These are phyloP conservation scores for Trichophaea hybrida DNA, from an alignment of 2,329 filamentous ascomycete genomes.

Conservation along the genomic window DNA sequence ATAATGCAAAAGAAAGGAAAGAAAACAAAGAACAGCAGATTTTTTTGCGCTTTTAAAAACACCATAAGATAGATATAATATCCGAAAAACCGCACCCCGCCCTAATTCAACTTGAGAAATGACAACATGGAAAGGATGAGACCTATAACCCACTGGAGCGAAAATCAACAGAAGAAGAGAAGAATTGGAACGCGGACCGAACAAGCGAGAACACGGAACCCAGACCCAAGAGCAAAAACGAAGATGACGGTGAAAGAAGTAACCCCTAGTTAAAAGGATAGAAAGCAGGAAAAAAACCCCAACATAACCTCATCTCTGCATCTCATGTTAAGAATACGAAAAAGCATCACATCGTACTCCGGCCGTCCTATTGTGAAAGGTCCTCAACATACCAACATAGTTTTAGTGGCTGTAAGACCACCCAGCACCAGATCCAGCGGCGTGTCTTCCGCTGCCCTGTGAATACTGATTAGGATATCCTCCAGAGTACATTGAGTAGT, in stretches of 20 bases:
- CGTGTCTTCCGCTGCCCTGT: constrained; percentile 10
- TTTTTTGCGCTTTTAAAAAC: constrained; percentile 4
- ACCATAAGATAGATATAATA: background rate
- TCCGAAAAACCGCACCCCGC: constrained; percentile 1
- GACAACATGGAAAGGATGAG: background rate
- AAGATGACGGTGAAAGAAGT: constrained; percentile 12
- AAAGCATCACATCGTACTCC: background rate
- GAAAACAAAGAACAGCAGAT: constrained; percentile 5
- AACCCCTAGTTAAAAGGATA: constrained; percentile 4
- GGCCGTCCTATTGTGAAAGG: constrained; percentile 5
- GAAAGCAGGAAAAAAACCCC: background rate
- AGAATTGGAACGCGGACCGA: background rate
- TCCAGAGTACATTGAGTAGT: constrained; percentile 19
- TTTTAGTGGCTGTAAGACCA: constrained; percentile 7
- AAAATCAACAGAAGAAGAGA: background rate
- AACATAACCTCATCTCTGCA: background rate
- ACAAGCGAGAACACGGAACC: constrained; percentile 10
- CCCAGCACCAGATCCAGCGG: constrained; percentile 12
- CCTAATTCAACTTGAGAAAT: constrained; percentile 2
- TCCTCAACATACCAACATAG: background rate
- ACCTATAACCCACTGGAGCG: background rate
- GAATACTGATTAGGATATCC: constrained; percentile 14
- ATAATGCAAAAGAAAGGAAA: constrained; percentile 6
- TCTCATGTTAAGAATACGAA: background rate
- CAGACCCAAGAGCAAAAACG: constrained; percentile 7